Evolutionary conservation across 352 stramenopile species (phyloP), one percentile per base, ranked within the genome.

Genomic region (Lagenidium giganteum): DNA sequence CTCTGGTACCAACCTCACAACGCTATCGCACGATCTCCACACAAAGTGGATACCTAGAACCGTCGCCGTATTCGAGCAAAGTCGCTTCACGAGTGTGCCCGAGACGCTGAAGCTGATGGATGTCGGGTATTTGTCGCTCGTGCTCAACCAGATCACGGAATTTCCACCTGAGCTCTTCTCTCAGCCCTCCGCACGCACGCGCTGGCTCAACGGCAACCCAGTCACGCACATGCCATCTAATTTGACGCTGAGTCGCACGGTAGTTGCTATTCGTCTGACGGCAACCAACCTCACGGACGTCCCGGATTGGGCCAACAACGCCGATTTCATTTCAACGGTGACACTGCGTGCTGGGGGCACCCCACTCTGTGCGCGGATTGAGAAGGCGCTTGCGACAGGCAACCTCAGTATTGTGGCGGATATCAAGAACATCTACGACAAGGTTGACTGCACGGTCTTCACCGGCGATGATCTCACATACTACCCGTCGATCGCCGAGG

Each of bases 21-120:
- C 16, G 5, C 21, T 82, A 8, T 61, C 72, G 0, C 46, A 59
- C n/a, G 37, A 74, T 43, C 26, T 82, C 3, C 43, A 65, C 33
- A 20, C 39, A 12, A 61, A 51, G 22, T 83, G 64, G 56, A 44
- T 51, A 8, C 32, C 25, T 7, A 16, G 24, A 7, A 23, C 49
- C 25, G 8, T 29, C 21, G 16, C 51, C 3, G 33, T 29, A 36
- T 23, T 57, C 12, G 49, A 57, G 49, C 36, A 36, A 9, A 42
- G 34, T 18, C 7, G 41, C 12, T 21, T 57, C 20, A 47, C 33
- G 1, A 13, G 17, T 3, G 51, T 42, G 20, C 49, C 49, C 20
- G 4, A 14, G 23, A 25, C 24, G 26, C 42, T 57, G n/a, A 26
- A 23, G 22, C 30, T 23, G 9, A 21, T 30, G 14, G n/a, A n/a